Base-by-base conservation (phyloP, 371 early-diverging fungal species). In the Circinella minor region DNA sequence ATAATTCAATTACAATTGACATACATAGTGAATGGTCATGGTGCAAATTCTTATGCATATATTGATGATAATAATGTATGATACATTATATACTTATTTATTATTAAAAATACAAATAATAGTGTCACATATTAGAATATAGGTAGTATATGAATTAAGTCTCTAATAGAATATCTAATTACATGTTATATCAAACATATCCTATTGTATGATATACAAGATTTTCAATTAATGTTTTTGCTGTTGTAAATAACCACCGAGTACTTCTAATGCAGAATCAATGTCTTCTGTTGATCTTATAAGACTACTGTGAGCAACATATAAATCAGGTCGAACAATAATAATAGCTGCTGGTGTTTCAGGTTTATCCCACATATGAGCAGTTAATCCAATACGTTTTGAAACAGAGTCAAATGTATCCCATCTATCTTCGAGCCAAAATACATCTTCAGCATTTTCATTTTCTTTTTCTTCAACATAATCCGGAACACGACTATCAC, bases 241-340 rank as follows among this genome's bases (percentile, higher is more conserved):
- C 57, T 34, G 43, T 63, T 43, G 39, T 17, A 69, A 37, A 63
- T 70, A 70, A 11, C 17, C 46, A 13, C 38, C 11, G 14, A 70
- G 48, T 8, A 62, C 60, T 18, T 36, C 36, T 4, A 75, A 43
- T 14, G 75, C 75, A 6, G 7, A 10, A 13, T 75, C 69, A 34
- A 75, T 51, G 36, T 75, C 71, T 4, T 34, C 46, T 2, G 55
- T 13, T 3, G 71, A 61, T 15, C 59, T 36, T 4, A 75, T 63
- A 17, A 69, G 36, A 13, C 43, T 20, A 20, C 62, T 71, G 15
- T 71, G 67, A 36, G 75, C 72, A 9, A 75, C 63, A 38, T 75
- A 75, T 1, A 59, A 59, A 36, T 75, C 75, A 27, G 75, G 75
- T 36, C 75, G 69, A 8, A 75, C 36, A 27, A 75, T 37, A 3